phyloP scores from a whole-genome alignment of 2,329 filamentous ascomycete species.

The Aureobasidium sp. region DNA sequence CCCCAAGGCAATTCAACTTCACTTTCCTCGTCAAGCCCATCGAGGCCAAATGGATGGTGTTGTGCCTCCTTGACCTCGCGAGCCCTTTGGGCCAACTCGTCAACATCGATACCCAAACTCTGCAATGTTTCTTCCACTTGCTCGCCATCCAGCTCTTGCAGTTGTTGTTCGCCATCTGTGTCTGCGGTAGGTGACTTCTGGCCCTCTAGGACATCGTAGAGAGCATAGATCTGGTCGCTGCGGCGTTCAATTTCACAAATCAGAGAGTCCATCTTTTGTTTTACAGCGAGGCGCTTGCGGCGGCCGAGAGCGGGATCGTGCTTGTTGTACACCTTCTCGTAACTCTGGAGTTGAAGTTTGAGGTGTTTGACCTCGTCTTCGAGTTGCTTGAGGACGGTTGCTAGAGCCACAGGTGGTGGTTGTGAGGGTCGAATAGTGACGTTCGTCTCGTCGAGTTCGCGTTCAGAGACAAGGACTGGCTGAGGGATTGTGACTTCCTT shows the following conservation, averaged over 20 bases:
- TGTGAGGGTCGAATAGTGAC: conserved; percentile 54
- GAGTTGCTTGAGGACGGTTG: conserved; percentile 72
- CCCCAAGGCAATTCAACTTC: conserved; percentile 11
- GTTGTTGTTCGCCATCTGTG: conserved; percentile 31
- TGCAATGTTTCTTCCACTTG: conserved; percentile 35
- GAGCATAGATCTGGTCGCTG: conserved; percentile 68
- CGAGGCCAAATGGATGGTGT: conserved; percentile 12
- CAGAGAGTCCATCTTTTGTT: conserved; percentile 52
- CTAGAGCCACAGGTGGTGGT: conserved; percentile 62
- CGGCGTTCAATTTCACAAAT: conserved; percentile 60
- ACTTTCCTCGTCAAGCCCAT: conserved; percentile 18
- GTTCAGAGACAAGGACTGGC: conserved; percentile 25
- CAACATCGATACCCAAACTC: conserved; percentile 33
- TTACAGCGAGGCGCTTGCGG: conserved; percentile 53
- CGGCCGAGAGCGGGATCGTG: conserved; percentile 59
- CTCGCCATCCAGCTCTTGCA: conserved; percentile 17
- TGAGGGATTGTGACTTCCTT: conserved; percentile 30
- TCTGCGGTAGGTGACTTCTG: conserved; percentile 52
- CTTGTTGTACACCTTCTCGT: conserved; percentile 54
- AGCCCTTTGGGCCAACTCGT: conserved; percentile 17
- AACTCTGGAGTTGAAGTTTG: conserved; percentile 56
- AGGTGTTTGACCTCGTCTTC: conserved; percentile 73
- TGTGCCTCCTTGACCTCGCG: not conserved
- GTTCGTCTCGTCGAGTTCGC: conserved; percentile 41
- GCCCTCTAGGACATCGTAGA: conserved; percentile 77